These are phyloP conservation scores for Mayamaea pseudoterrestris DNA, from an alignment of 108 stramenopile species.

Conservation along the genomic window DNA sequence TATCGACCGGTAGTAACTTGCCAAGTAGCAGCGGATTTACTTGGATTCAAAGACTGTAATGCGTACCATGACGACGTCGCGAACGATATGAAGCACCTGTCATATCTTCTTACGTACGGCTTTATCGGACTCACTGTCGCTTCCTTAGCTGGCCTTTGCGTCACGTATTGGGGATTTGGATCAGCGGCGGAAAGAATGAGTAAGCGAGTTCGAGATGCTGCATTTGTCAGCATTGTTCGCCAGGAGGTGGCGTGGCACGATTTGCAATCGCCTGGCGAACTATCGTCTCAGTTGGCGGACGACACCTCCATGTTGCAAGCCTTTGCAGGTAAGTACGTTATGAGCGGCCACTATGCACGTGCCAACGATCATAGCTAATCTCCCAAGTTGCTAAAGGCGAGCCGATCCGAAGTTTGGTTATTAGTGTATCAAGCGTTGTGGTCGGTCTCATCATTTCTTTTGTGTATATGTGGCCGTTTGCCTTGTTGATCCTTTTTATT, in stretches of 20 bases:
- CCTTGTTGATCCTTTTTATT: slow-evolving; percentile 8
- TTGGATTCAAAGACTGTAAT: too few species aligned
- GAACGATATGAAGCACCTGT: not conserved
- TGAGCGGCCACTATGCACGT: too few species aligned
- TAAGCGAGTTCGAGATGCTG: slow-evolving; percentile 45
- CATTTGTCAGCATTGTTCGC: slow-evolving; percentile 28
- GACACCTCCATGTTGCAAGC: slow-evolving; percentile 50
- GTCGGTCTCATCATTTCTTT: slow-evolving; percentile 47
- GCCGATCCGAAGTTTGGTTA: slow-evolving; percentile 36
- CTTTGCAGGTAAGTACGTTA: too few species aligned
- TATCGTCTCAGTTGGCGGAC: slow-evolving; percentile 47
- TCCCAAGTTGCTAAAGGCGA: too few species aligned
- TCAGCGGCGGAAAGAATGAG: slow-evolving; percentile 48
- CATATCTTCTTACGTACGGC: not conserved
- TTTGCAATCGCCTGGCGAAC: slow-evolving; percentile 21
- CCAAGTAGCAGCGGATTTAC: too few species aligned
- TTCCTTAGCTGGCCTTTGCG: too few species aligned
- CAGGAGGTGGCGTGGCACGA: slow-evolving; percentile 47
- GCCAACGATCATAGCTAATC: too few species aligned
- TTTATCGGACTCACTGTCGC: too few species aligned
- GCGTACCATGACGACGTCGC: too few species aligned
- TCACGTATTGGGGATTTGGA: slow-evolving; percentile 47
- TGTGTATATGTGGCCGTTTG: slow-evolving; percentile 43
- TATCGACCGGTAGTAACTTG: too few species aligned
- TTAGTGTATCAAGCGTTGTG: slow-evolving; percentile 31